Evolutionary conservation across 2,329 filamentous ascomycete genomes (phyloP).

Genomic region (Bisporella sp.): DNA sequence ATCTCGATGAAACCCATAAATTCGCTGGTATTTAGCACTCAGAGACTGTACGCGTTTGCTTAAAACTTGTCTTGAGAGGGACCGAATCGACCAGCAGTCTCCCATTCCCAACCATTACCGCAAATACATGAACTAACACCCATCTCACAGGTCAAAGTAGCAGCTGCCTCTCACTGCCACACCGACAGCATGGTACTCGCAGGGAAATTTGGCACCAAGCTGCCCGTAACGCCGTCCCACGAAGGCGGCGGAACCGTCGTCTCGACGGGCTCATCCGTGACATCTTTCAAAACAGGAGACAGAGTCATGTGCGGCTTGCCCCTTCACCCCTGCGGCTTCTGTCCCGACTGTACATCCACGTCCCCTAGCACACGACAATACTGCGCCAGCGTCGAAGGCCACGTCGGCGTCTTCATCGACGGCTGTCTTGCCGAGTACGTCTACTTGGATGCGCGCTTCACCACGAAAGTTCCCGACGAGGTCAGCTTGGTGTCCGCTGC

Average conservation of each 20-base stretch:
- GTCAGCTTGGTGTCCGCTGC: slow-evolving; percentile 33
- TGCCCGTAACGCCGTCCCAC: slow-evolving; percentile 45
- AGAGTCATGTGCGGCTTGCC: slow-evolving; percentile 47
- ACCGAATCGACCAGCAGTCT: too few relatives aligned
- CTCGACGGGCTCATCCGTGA: slow-evolving; percentile 28
- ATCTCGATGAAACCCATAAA: too few relatives aligned
- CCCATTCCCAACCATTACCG: too few relatives aligned
- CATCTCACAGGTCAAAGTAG: slow-evolving; percentile 19
- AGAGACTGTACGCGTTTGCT: too few relatives aligned
- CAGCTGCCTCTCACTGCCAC: slow-evolving; percentile 55
- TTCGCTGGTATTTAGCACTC: too few relatives aligned
- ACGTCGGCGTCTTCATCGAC: slow-evolving; percentile 42
- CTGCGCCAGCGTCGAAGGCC: slow-evolving; percentile 37
- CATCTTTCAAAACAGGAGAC: slow-evolving; percentile 36
- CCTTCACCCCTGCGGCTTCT: slow-evolving; percentile 44
- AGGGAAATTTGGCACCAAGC: slow-evolving; percentile 39
- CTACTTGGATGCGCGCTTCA: slow-evolving; percentile 7
- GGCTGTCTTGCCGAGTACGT: slow-evolving; percentile 37
- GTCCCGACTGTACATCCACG: slow-evolving; percentile 42
- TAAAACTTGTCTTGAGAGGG: too few relatives aligned
- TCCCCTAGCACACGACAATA: slow-evolving; percentile 43
- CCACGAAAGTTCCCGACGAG: not conserved
- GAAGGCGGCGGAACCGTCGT: slow-evolving; percentile 25
- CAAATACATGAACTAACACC: not conserved
- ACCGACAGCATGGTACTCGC: slow-evolving; percentile 50